Base-by-base conservation (phyloP, 331 rosid species). In the Malus hybrid region DNA sequence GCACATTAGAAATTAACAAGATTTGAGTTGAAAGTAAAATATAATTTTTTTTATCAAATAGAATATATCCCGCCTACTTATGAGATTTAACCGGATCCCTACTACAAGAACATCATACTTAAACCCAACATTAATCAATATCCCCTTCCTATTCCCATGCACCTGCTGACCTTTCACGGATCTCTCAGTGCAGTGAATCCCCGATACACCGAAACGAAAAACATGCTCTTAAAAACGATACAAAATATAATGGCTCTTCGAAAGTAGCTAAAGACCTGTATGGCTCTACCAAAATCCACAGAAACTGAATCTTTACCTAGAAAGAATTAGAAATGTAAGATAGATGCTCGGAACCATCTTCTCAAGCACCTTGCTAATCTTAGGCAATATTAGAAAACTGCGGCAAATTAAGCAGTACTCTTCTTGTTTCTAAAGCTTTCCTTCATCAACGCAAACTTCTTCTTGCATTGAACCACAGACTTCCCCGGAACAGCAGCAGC, bases 401-500 rank as follows among this genome's bases (percentile, higher is more conserved):
- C 68, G 42, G 55, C 34, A 46, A 32, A 67, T 71, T 82, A 93
- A 52, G 74, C 93, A 4, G 88, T 82, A 68, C 3, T 88, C 80
- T 95, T 95, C 90, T 86, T 92, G 91, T 75, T 95, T 79, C 99
- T 89, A 77, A 95, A 92, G 83, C 36, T 92, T 88, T 95, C 99
- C 93, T 88, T 95, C 87, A 95, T 74, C 81, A 75, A 7, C 0
- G 99, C 24, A 77, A 92, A 86, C 44, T 95, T 89, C 70, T 92
- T 95, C 97, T 89, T 95, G 89, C 97, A 95, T 79, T 92, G 97
- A 75, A 80, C 90, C 88, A 95, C 72, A 16, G 89, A 89, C 86
- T 95, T 95, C 72, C 99, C 99, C 0, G 97, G 99, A 36, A 95
- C 96, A 30, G 99, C 96, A 9, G 99, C 66, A 1, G 99, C 91